Conservation (phyloP, 2,329 filamentous ascomycete genomes). For the Paraconiothyrium sp. region DNA sequence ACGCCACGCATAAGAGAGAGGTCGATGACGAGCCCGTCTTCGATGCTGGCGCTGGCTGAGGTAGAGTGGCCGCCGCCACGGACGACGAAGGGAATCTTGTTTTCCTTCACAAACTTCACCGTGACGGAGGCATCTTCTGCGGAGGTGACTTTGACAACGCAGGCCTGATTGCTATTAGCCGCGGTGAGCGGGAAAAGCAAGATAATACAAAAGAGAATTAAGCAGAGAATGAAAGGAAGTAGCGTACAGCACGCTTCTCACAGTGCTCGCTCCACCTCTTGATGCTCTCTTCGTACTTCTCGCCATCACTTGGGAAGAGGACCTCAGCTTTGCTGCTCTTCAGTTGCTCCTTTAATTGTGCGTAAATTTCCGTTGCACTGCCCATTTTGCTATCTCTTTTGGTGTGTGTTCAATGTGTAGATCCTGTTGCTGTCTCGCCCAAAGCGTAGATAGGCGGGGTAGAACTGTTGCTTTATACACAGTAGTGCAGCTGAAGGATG, state of each 20-base stretch:
- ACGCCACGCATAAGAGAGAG: conserved; percentile 62
- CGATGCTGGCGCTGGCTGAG: conserved; percentile 59
- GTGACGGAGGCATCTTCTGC: conserved; percentile 34
- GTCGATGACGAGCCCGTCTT: conserved; percentile 66
- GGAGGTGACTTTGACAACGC: conserved; percentile 32
- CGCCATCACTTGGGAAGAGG: conserved; percentile 30
- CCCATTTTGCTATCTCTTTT: conserved; percentile 10
- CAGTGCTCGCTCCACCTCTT: conserved; percentile 41
- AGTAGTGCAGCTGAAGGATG: background rate
- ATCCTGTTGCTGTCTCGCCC: background rate
- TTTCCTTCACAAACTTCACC: conserved; percentile 31
- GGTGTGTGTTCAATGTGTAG: background rate
- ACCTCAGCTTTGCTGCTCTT: conserved; percentile 32
- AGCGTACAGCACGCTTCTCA: conserved; percentile 38
- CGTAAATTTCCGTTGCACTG: conserved; percentile 20
- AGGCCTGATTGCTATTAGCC: conserved; percentile 21
- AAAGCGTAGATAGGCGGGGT: background rate
- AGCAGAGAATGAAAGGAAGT: background rate
- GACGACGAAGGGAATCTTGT: conserved; percentile 61
- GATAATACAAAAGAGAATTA: background rate
- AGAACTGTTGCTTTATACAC: background rate
- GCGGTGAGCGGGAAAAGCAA: background rate
- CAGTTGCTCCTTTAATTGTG: conserved; percentile 21
- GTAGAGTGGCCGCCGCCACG: conserved; percentile 67
- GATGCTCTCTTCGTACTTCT: conserved; percentile 37